Base-by-base conservation (phyloP, 2,329 filamentous ascomycete species). In the Sporothrix dimorphospora region DNA sequence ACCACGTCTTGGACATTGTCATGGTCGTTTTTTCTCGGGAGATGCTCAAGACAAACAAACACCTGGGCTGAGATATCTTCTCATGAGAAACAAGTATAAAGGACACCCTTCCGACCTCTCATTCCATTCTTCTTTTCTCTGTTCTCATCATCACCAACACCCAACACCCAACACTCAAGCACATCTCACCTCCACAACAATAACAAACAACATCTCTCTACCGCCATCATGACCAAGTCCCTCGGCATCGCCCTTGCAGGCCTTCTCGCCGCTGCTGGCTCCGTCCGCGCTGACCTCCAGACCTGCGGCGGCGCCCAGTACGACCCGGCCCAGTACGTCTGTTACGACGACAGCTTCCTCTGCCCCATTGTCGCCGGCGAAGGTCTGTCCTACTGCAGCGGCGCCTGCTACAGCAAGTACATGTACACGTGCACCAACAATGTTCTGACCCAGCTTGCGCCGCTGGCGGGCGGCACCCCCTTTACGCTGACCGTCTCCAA, bases 381-480 rank as follows among this genome's bases (percentile, higher is more conserved):
- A 75, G 75, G 77, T 9, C 78, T 81, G 12, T 77, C 77, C 16
- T 77, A 77, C 75, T 81, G 80, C 77, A 76, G 74, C 68, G 78
- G 78, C 57, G 78, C 79, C 61, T 81, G 80, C 78, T 81, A 79
- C 78, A 78, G 76, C 77, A 77, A 75, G 69, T 80, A 78, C 76
- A 78, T 79, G 77, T 80, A 80, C 76, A 75, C 75, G 3, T 80
- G 79, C 76, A 73, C 71, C 71, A 75, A 76, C 73, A 77, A 76
- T 57, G 75, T 73, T 47, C 72, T 80, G 12, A 30, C 72, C 1
- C 75, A 76, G 55, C 77, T 78, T 12, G 75, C 77, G 1, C 45
- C 73, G 11, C 72, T 77, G 4, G 69, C 73, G 3, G 42, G 63
- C 12, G 74, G 75, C 14, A 74, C 75, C 1, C 74, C 76, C 14